These are phyloP conservation scores for Colletotrichum musicola DNA, from an alignment of 2,329 filamentous ascomycete species.

Conservation along the genomic window DNA sequence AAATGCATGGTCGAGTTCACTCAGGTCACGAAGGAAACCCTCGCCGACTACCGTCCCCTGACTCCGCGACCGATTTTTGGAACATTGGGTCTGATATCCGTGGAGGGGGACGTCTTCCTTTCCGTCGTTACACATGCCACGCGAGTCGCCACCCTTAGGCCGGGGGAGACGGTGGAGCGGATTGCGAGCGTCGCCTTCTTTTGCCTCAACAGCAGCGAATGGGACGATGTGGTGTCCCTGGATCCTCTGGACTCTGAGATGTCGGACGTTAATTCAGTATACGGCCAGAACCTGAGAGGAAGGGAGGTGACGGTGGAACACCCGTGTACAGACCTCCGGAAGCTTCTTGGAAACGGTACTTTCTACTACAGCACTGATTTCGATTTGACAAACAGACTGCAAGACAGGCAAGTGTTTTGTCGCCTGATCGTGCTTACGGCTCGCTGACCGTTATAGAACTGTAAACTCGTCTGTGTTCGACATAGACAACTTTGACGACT, in stretches of 20 bases:
- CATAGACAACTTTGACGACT: constrained; percentile 91
- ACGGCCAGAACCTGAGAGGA: constrained; percentile 68
- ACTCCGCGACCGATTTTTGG: constrained; percentile 82
- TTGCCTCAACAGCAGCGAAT: constrained; percentile 87
- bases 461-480: constrained; percentile 84
- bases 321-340: constrained; percentile 90
- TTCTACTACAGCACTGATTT: constrained; percentile 99
- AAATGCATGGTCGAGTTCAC: constrained; percentile 92
- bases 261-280: constrained; percentile 61
- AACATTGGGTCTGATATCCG: constrained; percentile 87
- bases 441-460: constrained; percentile 61
- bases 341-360: constrained; percentile 90
- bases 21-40: constrained; percentile 71
- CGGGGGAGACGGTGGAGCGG: constrained; percentile 89
- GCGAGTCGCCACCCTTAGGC: constrained; percentile 84
- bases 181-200: constrained; percentile 93
- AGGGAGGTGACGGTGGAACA: constrained; percentile 83
- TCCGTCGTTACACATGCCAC: constrained; percentile 87
- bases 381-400: constrained; percentile 91
- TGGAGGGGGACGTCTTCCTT: constrained; percentile 88
- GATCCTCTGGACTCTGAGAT: constrained; percentile 65
- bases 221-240: constrained; percentile 78
- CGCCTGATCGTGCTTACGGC: constrained; percentile 32
- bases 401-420: constrained; percentile 74
- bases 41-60: constrained; percentile 82